Percentiles rank a stretch among this genome's conserved stretches.
phyloP scores from a whole-genome alignment of 2,329 filamentous ascomycete species.

The Xylariales sp. region DNA sequence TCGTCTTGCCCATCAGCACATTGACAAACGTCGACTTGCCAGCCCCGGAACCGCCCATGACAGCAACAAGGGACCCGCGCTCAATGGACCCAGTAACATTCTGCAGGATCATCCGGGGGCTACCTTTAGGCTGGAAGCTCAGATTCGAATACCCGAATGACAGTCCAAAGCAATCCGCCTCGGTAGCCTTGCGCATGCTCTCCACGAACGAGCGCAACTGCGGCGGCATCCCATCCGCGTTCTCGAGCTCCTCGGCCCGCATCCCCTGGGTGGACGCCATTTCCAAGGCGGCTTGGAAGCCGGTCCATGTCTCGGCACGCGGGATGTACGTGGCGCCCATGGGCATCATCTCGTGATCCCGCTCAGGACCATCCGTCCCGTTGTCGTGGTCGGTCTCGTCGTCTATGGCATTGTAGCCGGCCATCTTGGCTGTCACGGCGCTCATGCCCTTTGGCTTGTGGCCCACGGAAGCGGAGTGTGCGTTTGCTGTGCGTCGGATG shows the following conservation, averaged over 20 bases:
- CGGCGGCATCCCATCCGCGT: slow-evolving; percentile 22
- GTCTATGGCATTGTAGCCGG: slow-evolving; percentile 30
- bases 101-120: slow-evolving; percentile 41
- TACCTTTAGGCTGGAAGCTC: slow-evolving; percentile 41
- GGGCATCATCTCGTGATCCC: slow-evolving; percentile 31
- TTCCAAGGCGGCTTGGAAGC: slow-evolving; percentile 33
- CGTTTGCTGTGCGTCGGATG: slow-evolving; percentile 25
- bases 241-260: slow-evolving; percentile 24
- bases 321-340: slow-evolving; percentile 29
- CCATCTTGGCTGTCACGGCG: slow-evolving; percentile 23
- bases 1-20: slow-evolving; percentile 55
- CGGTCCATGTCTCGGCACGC: slow-evolving; percentile 21
- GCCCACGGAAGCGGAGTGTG: slow-evolving; percentile 13
- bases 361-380: slow-evolving; percentile 19
- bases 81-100: slow-evolving; percentile 51
- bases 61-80: slow-evolving; percentile 48
- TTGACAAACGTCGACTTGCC: slow-evolving; percentile 58
- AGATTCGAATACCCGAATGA: slow-evolving; percentile 49
- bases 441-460: slow-evolving; percentile 23
- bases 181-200: slow-evolving; percentile 47
- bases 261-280: slow-evolving; percentile 23
- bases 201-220: slow-evolving; percentile 46
- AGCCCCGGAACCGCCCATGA: slow-evolving; percentile 58
- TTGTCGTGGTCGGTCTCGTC: slow-evolving; percentile 26
- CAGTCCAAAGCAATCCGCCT: slow-evolving; percentile 46